Evolutionary conservation across 495 filamentous ascomycete genomes (phyloP).

Genomic region (Evansstolkia leycettana): DNA sequence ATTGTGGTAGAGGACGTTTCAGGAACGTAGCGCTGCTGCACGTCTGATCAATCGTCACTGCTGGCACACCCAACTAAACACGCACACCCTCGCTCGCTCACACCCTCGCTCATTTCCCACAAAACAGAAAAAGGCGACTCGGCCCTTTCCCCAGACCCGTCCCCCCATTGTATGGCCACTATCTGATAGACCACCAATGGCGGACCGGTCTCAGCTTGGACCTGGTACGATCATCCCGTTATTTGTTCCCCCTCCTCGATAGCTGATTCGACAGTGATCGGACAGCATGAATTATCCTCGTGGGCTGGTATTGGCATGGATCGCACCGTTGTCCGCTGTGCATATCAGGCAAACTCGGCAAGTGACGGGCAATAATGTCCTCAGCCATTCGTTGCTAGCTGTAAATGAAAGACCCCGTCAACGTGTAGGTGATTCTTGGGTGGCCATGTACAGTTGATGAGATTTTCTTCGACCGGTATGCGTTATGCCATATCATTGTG

Average conservation of each 20-base stretch:
- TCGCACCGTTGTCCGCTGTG: background rate
- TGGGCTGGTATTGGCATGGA: background rate
- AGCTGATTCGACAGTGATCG: slow-evolving; percentile 5
- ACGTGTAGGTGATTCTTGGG: too few species aligned
- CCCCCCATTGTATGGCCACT: slow-evolving; percentile 6
- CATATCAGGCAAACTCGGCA: background rate
- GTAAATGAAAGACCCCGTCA: too few species aligned
- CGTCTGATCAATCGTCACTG: slow-evolving; percentile 7
- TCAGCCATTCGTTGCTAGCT: too few species aligned
- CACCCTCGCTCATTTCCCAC: slow-evolving; percentile 4
- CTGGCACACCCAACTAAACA: slow-evolving; percentile 6
- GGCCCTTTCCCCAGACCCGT: slow-evolving; percentile 11
- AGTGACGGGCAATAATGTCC: too few species aligned
- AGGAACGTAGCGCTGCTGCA: slow-evolving; percentile 10
- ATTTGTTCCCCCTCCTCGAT: background rate
- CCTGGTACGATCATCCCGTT: slow-evolving; percentile 3
- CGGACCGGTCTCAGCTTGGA: background rate
- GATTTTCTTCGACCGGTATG: too few species aligned
- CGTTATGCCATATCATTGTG: too few species aligned
- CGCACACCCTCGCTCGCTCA: slow-evolving; percentile 9
- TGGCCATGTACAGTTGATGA: too few species aligned
- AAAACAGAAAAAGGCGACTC: slow-evolving; percentile 5
- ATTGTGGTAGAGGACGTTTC: too few species aligned
- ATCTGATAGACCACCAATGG: slow-evolving; percentile 3
- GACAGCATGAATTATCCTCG: background rate